Evolutionary conservation across 257 asterid species (phyloP).

Genomic region (Cinchona pubescens): DNA sequence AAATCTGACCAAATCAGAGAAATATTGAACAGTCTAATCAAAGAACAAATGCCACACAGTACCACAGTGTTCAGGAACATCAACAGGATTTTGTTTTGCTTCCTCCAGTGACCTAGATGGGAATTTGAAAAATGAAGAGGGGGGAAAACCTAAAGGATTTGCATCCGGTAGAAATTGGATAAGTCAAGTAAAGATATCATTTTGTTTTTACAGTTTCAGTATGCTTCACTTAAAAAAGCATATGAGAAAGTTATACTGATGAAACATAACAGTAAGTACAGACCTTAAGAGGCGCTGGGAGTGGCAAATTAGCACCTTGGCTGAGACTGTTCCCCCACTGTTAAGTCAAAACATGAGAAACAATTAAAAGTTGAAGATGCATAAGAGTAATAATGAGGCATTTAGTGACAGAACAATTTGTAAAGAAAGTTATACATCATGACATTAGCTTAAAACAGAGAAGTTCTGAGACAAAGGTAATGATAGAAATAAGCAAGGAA

Average conservation of each 20-base stretch:
- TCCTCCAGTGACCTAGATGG: background rate
- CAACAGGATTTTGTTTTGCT: background rate
- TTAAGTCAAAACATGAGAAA: conserved; percentile 15
- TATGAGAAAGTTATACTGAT: background rate
- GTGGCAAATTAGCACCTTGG: conserved; percentile 91
- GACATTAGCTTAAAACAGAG: background rate
- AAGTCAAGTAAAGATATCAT: background rate
- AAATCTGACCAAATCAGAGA: no score
- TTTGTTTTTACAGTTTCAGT: background rate
- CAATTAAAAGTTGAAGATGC: background rate
- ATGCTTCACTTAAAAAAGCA: background rate
- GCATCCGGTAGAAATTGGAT: background rate
- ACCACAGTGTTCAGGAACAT: background rate
- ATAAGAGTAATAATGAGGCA: background rate
- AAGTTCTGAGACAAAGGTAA: background rate
- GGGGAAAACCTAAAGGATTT: background rate
- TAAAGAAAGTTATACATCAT: background rate
- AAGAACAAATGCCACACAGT: background rate
- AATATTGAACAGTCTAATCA: no score
- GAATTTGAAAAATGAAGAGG: background rate
- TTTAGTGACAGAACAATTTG: background rate
- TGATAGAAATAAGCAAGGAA: background rate
- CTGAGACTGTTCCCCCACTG: conserved; percentile 96
- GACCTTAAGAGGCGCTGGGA: conserved; percentile 88
- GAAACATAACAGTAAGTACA: conserved; percentile 12